phyloP scores from a whole-genome alignment of 176 grass and related monocot species.

The Triticum turgidum region DNA sequence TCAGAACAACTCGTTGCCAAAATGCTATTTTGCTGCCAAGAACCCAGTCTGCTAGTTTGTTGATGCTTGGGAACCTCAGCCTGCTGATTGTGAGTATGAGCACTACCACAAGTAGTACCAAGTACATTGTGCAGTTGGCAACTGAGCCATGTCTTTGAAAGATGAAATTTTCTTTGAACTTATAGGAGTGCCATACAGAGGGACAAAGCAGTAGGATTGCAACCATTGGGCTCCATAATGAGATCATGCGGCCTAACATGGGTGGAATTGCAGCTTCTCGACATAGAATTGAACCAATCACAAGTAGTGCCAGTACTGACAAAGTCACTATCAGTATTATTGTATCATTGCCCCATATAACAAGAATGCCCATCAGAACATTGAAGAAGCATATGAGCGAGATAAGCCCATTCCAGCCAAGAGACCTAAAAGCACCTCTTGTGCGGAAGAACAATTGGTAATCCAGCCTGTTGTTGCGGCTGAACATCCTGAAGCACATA shows the following conservation, averaged over 20 bases:
- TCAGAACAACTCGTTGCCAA: background rate
- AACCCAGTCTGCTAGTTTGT: background rate
- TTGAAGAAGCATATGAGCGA: background rate
- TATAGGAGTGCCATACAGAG: background rate
- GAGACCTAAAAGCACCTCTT: background rate
- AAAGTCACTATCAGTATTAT: background rate
- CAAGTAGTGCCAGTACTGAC: background rate
- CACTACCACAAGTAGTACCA: background rate
- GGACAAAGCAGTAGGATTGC: background rate
- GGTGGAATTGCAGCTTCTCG: background rate
- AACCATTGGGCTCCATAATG: background rate
- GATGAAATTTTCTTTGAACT: background rate
- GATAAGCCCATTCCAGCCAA: too few species aligned
- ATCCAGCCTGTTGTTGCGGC: background rate
- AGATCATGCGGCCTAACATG: background rate
- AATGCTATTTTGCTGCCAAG: background rate
- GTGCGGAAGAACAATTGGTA: background rate
- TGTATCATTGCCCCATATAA: background rate
- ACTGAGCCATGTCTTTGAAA: background rate
- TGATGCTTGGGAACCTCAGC: background rate
- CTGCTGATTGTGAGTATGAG: background rate
- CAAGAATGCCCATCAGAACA: too few species aligned
- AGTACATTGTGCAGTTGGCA: background rate
- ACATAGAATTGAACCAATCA: background rate
- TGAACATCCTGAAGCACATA: too few species aligned